Base-by-base conservation (phyloP, 208 protist genomes). In the Porcisia hertigi region DNA sequence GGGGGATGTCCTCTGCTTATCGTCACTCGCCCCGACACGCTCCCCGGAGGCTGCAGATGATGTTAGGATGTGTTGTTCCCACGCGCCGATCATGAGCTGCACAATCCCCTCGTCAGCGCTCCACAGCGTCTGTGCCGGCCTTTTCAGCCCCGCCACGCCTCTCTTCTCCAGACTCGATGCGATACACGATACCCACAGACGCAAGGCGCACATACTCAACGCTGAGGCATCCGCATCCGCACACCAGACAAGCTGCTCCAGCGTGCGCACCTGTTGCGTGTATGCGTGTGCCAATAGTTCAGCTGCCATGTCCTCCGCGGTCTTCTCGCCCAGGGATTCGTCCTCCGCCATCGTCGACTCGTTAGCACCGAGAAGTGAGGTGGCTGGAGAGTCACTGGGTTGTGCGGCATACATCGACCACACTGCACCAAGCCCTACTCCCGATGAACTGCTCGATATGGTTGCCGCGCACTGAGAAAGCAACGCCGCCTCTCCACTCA, bases 271-370 rank as follows among this genome's bases (percentile, higher is more conserved):
- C 70, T 82, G 75, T 14, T 59, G 59, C 30, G 73, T 3, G 67
- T 84, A 87, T 4, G 73, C 72, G 14, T 43, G 47, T 7, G 69
- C 73, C 2, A 82, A 67, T 0, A 12, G 6, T 1, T 54, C 49
- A 7, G 78, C 73, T 18, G 77, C 73, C 3, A 82, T 57, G 34
- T 72, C 72, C 59, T 82, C 78, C 1, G 77, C 77, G 20, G 77
- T 60, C 11, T n/a, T 1, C 25, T 34, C 52, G 41, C 16, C 25
- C 14, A 53, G 8, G 25, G 39, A 43, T 8, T 16, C 30, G 47
- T 41, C 66, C 12, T 57, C 47, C 12, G 45, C 4, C 30, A 54
- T 41, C 16, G 47, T 16, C 9, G 49, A 49, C 41, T 67, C 63
- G 63, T 20, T 47, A 23, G 39, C 41, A 3, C 20, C 41, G 18